These are phyloP conservation scores for Phytophthora hibernalis DNA, from an alignment of 352 stramenopile species.

Conservation along the genomic window DNA sequence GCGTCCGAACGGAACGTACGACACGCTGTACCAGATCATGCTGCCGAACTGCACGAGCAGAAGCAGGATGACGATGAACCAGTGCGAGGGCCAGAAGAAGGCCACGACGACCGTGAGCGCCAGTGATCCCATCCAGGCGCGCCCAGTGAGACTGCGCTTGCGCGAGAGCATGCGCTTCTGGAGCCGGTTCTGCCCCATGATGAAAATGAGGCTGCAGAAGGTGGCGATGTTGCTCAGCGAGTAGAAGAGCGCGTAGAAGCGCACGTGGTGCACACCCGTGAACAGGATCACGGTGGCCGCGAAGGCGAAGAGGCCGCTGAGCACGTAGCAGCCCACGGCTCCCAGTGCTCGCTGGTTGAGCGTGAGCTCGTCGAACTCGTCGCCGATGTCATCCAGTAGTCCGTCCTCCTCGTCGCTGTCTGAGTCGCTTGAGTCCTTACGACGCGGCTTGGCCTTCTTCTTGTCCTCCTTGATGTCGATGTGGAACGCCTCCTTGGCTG, in stretches of 20 bases:
- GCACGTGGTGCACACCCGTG: slow-evolving; percentile 49
- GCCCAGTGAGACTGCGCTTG: slow-evolving; percentile 40
- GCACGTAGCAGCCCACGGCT: slow-evolving; percentile 45
- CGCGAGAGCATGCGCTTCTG: slow-evolving; percentile 51
- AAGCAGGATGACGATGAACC: slow-evolving; percentile 58
- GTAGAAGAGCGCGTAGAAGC: slow-evolving; percentile 53
- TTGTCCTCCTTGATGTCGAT: slow-evolving; percentile 47
- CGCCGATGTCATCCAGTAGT: slow-evolving; percentile 45
- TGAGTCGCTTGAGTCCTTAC: slow-evolving; percentile 44
- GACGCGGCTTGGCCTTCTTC: slow-evolving; percentile 36
- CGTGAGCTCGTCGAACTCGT: slow-evolving; percentile 49
- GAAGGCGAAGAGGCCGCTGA: slow-evolving; percentile 46
- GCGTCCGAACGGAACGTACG: slow-evolving; percentile 58
- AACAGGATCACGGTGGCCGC: slow-evolving; percentile 44
- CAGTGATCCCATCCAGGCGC: slow-evolving; percentile 54
- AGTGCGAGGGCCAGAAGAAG: slow-evolving; percentile 49
- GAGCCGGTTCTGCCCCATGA: slow-evolving; percentile 48
- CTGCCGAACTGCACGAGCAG: slow-evolving; percentile 57
- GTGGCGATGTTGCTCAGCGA: slow-evolving; percentile 52
- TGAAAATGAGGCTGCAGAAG: slow-evolving; percentile 54
- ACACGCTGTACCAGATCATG: slow-evolving; percentile 69
- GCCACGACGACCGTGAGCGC: slow-evolving; percentile 51
- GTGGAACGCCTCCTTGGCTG: slow-evolving; percentile 41
- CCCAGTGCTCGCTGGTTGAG: slow-evolving; percentile 48
- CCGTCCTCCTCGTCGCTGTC: slow-evolving; percentile 51